Evolutionary conservation across 2,329 filamentous ascomycete species (phyloP), one percentile per base, ranked within the genome.

Genomic region (Arthroderma sp.): DNA sequence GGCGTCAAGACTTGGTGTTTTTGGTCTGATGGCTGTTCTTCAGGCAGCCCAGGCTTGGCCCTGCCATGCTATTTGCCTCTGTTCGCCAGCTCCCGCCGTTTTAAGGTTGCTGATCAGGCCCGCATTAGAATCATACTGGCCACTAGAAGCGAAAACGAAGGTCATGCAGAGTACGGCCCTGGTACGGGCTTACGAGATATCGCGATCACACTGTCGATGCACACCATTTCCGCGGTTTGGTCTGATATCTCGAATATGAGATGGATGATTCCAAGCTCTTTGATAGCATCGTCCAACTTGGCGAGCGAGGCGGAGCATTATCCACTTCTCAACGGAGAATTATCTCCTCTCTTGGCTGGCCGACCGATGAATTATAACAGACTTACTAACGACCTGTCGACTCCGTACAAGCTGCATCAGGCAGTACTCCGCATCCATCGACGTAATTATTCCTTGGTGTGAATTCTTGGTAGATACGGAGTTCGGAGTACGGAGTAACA

Each of bases 81-180:
- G 33, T 51, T 11, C 2, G 7, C 1, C 19, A 33, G 43, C 15
- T 51, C 5, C 7, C 41, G 13, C 19, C 21, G 1, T 25, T 31
- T 49, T 35, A 51, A 51, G 15, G 47, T 51, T 51, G 47, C 41
- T 25, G 41, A 47, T 47, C 41, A 47, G 9, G 13, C 2, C 15
- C 13, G 15, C 39, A n/a, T 25, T n/a, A n/a, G n/a, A n/a, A n/a
- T n/a, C n/a, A n/a, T n/a, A n/a, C 23, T 31, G 13, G 13, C 25
- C 25, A 51, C 47, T 31, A 51, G 47, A 51, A 51, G 47, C 25
- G 47, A 51, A 33, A 51, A 51, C 47, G 47, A 33, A 51, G 28
- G 13, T 51, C 23, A 19, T 51, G 47, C 47, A 51, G 33, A n/a
- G 13, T n/a, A 13, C 35, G 15, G 15, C 25, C n/a, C 28, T 13